Base-by-base conservation (phyloP, 257 asterid genomes). In the Fraxinus americana region DNA sequence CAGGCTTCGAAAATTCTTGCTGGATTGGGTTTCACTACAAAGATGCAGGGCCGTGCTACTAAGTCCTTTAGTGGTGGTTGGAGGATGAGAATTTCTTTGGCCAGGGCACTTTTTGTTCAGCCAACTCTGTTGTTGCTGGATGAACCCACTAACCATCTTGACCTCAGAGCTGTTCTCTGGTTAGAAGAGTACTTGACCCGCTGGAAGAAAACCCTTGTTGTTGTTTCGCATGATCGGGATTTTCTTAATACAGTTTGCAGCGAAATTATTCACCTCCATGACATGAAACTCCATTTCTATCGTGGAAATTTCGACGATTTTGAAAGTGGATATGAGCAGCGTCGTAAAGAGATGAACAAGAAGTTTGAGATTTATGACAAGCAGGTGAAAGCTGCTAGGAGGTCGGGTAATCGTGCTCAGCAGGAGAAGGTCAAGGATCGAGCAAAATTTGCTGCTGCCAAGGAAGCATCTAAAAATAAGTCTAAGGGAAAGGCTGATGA, bases 51-150 rank as follows among this genome's bases (percentile, higher is more conserved):
- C 32, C 92, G 96, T 45, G 82, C 89, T 8, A 91, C 93, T 14
- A 80, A 77, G 74, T 91, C 96, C 36, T 91, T 91, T 63, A 91
- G 93, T 86, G 96, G 96, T 77, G 96, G 96, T 65, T 91, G 96
- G 96, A 87, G 93, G 69, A 91, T 91, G 96, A 86, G 93, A 81
- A 91, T 91, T 72, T 91, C 93, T 29, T 83, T 91, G 67, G 96
- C 96, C 39, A 81, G 92, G 75, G 96, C 93, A 41, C 92, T 91
- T 41, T 91, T 91, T 78, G 88, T 91, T 79, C 96, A 91, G 87
- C 96, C 96, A 5, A 91, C 96, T 14, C 84, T 91, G 35, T 74
- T 89, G 83, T 83, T 91, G 29, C 74, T 91, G 86, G 93, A 91
- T 78, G 96, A 91, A 71, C 96, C 93, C 11, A 91, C 96, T 25